Evolutionary conservation across 139 green algal genomes (phyloP), one percentile per base, ranked within the genome.

Genomic region (Volvox reticuliferus): DNA sequence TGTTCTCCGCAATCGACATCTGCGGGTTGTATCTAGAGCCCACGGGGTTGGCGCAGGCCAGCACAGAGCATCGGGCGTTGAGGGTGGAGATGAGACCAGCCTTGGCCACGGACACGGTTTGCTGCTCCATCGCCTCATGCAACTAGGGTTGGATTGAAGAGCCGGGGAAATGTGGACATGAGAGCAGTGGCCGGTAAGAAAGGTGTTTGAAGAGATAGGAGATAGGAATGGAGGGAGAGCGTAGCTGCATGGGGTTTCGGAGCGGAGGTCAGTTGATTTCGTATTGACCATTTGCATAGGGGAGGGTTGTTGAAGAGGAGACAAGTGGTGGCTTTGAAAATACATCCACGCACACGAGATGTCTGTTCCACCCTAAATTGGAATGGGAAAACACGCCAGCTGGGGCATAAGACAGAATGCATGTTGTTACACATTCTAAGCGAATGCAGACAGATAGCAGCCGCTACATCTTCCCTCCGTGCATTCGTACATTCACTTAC

Each of bases 71-170:
- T 85, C 98, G 96, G 12, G 98, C 98, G 93, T 99, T 99, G 20
- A 99, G 96, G 2, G 97, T 98, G 32, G 96, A 97, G 88, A 99
- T 99, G 93, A 99, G 99, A 62, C 98, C 98, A 0, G 98, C 98
- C 96, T 99, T 99, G 91, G 98, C 98, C 73, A 99, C 95, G 0
- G 94, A 98, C 77, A 99, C 98, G 18, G 98, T 99, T 95, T 99
- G 98, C 81, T 89, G 85, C 85, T 89, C 85, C 85, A 80, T 90
- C 73, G 82, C 98, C 93, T 99, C 96, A 80, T 98, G 97, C 90
- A 98, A 92, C 94, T 97, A 68, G 17, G 44, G 13, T 28, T 35
- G 82, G 30, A 61, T 73, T 24, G 65, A 28, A 5, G 21, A 73
- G 65, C 6, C 6, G 21, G 65, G 65, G 65, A 30, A 28, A 12